A percentile compares a stretch with the other conserved stretches of the same genome.
Evolutionary conservation across 2,329 filamentous ascomycete genomes (phyloP).

Genomic region (Setomelanomma holmii): DNA sequence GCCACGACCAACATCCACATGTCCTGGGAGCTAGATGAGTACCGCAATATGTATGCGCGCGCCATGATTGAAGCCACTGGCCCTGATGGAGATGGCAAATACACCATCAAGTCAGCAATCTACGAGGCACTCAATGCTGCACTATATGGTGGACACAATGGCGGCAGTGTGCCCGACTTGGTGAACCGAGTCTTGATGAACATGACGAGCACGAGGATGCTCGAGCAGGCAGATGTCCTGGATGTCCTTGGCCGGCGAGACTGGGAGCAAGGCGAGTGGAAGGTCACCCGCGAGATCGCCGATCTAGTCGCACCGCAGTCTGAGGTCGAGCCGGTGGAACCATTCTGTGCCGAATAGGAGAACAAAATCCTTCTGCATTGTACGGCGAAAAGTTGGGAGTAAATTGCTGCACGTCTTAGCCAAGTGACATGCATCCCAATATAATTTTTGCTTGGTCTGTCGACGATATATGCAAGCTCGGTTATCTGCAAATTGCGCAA

Average conservation of each 20-base stretch:
- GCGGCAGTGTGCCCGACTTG: neutral
- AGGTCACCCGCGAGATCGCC: neutral
- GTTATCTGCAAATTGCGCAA: too few species aligned
- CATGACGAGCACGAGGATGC: neutral
- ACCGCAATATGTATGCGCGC: constrained; percentile 12
- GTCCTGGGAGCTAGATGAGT: constrained; percentile 4
- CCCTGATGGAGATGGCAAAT: constrained; percentile 8
- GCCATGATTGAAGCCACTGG: constrained; percentile 13
- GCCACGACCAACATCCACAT: neutral
- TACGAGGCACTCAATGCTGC: constrained; percentile 2
- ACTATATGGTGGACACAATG: constrained; percentile 1
- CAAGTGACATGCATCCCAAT: too few species aligned
- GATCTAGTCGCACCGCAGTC: neutral
- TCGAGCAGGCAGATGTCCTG: neutral
- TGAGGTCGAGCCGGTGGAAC: neutral
- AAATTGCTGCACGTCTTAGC: too few species aligned
- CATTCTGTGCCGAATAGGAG: too few species aligned
- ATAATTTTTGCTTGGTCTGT: too few species aligned
- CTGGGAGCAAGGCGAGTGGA: neutral
- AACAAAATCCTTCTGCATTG: too few species aligned
- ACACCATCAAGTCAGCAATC: constrained; percentile 10
- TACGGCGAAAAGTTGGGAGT: too few species aligned
- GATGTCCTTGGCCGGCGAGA: neutral
- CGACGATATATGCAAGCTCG: too few species aligned
- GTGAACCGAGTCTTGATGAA: neutral